Conservation (phyloP, 129 eudicot genomes). For the Flaveria sonorensis region DNA sequence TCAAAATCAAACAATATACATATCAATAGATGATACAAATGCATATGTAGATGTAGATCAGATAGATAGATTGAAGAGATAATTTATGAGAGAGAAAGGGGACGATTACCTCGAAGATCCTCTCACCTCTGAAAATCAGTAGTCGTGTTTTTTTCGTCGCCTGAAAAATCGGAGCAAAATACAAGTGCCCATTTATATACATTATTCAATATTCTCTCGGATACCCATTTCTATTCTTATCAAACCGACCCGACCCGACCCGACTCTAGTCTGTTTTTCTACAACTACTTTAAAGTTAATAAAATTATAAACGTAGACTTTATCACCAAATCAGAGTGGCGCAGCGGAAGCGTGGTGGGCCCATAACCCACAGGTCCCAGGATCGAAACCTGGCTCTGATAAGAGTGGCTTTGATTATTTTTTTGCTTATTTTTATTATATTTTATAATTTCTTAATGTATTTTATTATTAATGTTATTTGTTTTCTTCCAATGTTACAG, state of each 20-base stretch:
- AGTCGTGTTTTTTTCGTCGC: slow-evolving; percentile 22
- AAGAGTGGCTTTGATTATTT: slow-evolving; percentile 14
- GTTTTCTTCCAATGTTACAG: too few species aligned
- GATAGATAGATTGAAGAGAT: neutral
- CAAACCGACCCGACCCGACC: too few species aligned
- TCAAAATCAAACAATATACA: slow-evolving; percentile 7
- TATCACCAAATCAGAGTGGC: slow-evolving; percentile 81
- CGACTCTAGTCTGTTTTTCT: too few species aligned
- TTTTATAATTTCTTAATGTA: too few species aligned
- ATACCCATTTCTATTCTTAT: too few species aligned
- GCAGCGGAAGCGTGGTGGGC: slow-evolving; percentile 99
- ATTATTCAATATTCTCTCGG: too few species aligned
- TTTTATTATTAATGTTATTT: too few species aligned
- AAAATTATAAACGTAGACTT: accelerated
- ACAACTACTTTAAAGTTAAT: neutral
- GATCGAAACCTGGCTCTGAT: slow-evolving; percentile 99
- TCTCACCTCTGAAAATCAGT: slow-evolving; percentile 31
- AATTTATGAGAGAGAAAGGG: neutral
- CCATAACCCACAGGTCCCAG: slow-evolving; percentile 99
- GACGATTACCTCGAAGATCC: slow-evolving; percentile 31
- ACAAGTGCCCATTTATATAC: neutral
- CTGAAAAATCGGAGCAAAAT: slow-evolving; percentile 28
- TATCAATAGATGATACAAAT: neutral
- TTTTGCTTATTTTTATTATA: too few species aligned
- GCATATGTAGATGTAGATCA: neutral